Evolutionary conservation across 345 rosid species (phyloP).

Genomic region (Dovyalis caffra): DNA sequence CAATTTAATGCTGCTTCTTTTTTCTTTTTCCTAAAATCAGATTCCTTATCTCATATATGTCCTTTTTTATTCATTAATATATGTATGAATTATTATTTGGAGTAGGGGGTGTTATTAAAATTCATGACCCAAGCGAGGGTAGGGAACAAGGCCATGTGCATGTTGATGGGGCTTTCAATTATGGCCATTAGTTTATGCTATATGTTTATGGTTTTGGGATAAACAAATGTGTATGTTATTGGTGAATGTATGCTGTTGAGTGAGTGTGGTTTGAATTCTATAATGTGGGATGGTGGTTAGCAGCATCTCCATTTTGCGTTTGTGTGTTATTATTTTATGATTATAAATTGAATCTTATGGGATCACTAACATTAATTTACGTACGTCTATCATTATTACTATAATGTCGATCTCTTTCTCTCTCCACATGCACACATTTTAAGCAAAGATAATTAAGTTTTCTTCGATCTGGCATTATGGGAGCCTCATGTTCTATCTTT

Average conservation of each 20-base stretch:
- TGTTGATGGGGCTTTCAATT: conserved; percentile 42
- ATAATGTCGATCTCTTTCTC: neutral
- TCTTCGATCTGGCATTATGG: conserved; percentile 37
- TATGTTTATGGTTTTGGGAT: neutral
- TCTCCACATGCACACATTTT: neutral
- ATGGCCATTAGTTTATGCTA: conserved; percentile 29
- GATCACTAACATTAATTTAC: conserved; percentile 17
- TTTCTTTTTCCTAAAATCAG: conserved; percentile 12
- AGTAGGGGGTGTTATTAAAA: conserved; percentile 1
- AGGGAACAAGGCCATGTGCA: conserved; percentile 71
- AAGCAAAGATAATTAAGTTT: neutral
- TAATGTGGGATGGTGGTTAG: neutral
- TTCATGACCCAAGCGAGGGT: conserved; percentile 13
- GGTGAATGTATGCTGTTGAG: conserved; percentile 12
- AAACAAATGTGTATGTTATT: conserved; percentile 12
- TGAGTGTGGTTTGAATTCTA: conserved; percentile 15
- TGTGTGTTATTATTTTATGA: neutral
- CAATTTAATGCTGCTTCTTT: conserved; percentile 20
- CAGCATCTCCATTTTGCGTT: neutral
- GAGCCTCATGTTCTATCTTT: conserved; percentile 17
- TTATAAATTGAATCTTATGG: conserved; percentile 14
- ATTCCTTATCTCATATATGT: conserved; percentile 28
- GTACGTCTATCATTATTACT: too few relatives aligned
- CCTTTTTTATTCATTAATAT: neutral
- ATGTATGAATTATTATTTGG: neutral